Percentiles rank a stretch among this genome's conserved stretches.
Conservation (phyloP, 768 basidiomycete genomes). For the Tulasnella sp. region DNA sequence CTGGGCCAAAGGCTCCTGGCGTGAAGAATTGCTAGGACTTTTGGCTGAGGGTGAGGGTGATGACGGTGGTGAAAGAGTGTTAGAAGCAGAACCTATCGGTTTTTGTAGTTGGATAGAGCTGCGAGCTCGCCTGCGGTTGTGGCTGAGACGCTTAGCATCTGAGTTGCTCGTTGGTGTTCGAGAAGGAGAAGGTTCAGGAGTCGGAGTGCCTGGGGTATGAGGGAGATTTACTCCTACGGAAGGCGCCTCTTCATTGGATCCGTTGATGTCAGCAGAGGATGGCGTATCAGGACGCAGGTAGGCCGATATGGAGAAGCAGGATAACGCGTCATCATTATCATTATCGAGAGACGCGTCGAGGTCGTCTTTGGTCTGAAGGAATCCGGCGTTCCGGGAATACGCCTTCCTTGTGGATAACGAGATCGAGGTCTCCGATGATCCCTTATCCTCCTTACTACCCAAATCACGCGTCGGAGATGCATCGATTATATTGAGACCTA, state of each 20-base stretch:
- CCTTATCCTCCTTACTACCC: too few relatives aligned
- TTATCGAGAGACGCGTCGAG: background rate
- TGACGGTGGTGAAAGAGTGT: background rate
- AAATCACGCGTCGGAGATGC: background rate
- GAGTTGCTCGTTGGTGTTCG: background rate
- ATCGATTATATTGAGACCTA: background rate
- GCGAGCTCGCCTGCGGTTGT: background rate
- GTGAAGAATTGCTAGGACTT: background rate
- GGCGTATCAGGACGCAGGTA: background rate
- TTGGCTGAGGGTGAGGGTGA: background rate
- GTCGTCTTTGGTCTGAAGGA: background rate
- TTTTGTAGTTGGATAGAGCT: background rate
- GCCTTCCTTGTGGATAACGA: background rate
- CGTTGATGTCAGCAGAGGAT: too few relatives aligned
- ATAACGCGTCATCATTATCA: constrained; percentile 4
- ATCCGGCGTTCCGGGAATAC: background rate
- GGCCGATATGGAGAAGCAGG: constrained; percentile 10
- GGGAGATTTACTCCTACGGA: background rate
- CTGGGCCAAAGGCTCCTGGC: background rate
- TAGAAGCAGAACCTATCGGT: background rate
- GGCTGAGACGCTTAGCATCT: background rate
- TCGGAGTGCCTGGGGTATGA: background rate
- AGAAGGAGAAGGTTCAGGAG: background rate
- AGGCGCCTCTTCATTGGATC: background rate
- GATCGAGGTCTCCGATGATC: background rate